phyloP scores from a whole-genome alignment of 768 basidiomycete species.

The Podaxis pistillaris region DNA sequence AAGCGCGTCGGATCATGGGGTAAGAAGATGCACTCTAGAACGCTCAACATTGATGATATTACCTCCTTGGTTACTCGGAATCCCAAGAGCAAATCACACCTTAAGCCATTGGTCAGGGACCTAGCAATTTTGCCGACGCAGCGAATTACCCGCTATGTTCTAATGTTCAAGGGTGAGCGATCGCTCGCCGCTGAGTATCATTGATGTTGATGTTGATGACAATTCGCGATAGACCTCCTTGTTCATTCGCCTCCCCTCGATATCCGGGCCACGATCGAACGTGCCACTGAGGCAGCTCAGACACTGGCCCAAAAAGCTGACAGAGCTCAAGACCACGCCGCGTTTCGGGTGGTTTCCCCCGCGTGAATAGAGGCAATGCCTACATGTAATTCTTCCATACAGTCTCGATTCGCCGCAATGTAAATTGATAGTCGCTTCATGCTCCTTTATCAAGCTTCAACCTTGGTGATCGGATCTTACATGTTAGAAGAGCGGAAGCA shows the following conservation, averaged over 20 bases:
- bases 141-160: constrained; percentile 60
- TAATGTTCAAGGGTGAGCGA: constrained; percentile 56
- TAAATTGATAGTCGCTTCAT: neutral
- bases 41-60: constrained; percentile 4
- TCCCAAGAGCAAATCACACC: constrained; percentile 6
- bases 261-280: constrained; percentile 20
- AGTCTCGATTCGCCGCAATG: neutral
- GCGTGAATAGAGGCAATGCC: neutral
- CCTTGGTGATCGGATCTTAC: neutral
- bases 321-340: constrained; percentile 23
- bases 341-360: constrained; percentile 14
- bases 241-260: constrained; percentile 47
- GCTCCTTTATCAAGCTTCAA: neutral
- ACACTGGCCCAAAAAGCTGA: constrained; percentile 24
- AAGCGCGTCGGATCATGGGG: constrained; percentile 21
- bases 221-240: constrained; percentile 41
- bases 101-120: constrained; percentile 42
- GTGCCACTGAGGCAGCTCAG: constrained; percentile 28
- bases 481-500: neutral
- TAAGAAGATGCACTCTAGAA: constrained; percentile 14
- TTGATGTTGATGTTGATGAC: neutral
- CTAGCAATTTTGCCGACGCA: constrained; percentile 64
- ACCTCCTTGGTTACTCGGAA: neutral
- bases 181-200: neutral
- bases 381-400: neutral